Evolutionary conservation across 495 filamentous ascomycete species (phyloP).

Genomic region (Tuber melanosporum): DNA sequence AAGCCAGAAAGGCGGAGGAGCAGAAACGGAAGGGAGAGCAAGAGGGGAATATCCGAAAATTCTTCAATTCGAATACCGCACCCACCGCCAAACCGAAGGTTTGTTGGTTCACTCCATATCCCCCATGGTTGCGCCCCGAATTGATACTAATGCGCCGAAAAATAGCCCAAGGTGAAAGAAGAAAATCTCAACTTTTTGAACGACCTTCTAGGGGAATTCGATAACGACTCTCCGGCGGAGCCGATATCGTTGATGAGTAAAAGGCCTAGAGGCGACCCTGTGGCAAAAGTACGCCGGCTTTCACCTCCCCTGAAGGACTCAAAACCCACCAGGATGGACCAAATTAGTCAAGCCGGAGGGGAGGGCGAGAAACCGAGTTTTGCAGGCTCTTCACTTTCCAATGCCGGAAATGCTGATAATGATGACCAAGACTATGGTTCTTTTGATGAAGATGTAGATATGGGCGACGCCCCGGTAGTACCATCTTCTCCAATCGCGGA

Average conservation of each 20-base stretch:
- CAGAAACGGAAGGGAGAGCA: slow-evolving; percentile 75
- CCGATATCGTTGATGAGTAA: slow-evolving; percentile 25
- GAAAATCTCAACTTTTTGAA: slow-evolving; percentile 82
- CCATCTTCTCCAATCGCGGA: slow-evolving; percentile 84
- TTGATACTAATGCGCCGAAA: not conserved
- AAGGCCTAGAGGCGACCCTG: slow-evolving; percentile 46
- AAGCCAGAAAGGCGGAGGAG: slow-evolving; percentile 86
- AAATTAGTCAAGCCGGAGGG: slow-evolving; percentile 23
- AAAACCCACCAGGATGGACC: slow-evolving; percentile 46
- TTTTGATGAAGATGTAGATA: slow-evolving; percentile 58
- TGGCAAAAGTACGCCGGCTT: slow-evolving; percentile 30
- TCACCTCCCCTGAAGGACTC: slow-evolving; percentile 46
- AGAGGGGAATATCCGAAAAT: slow-evolving; percentile 85
- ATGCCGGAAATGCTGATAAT: slow-evolving; percentile 48
- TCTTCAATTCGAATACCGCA: slow-evolving; percentile 69
- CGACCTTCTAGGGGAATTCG: slow-evolving; percentile 79
- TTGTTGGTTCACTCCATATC: slow-evolving; percentile 11
- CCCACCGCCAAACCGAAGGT: slow-evolving; percentile 72
- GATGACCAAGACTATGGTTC: slow-evolving; percentile 52
- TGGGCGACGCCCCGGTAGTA: slow-evolving; percentile 64
- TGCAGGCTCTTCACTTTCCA: slow-evolving; percentile 47
- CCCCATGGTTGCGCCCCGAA: not conserved
- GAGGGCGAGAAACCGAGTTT: slow-evolving; percentile 20
- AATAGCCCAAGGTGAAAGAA: slow-evolving; percentile 55
- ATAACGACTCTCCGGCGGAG: slow-evolving; percentile 55